These are phyloP conservation scores for Tetratostichococcus sp. DNA, from an alignment of 139 green algal species.

Conservation along the genomic window DNA sequence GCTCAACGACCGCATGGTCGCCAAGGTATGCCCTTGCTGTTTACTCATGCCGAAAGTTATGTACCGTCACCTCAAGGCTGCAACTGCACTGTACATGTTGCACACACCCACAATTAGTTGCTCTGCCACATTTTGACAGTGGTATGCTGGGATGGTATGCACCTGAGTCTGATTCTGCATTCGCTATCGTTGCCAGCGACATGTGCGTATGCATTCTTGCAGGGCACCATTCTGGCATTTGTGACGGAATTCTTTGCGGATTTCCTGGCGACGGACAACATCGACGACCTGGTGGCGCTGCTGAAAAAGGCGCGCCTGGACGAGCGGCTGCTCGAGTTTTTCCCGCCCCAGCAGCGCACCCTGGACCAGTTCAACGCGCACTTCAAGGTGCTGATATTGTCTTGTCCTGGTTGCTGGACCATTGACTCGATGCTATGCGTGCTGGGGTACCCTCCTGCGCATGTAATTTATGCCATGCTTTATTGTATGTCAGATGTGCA, in stretches of 20 bases:
- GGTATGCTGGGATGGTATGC: too few relatives aligned
- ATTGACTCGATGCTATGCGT: not conserved
- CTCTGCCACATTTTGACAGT: too few relatives aligned
- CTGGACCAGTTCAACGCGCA: slow-evolving; percentile 68
- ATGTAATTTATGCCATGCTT: not conserved
- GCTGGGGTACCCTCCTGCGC: not conserved
- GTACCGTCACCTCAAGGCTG: too few relatives aligned
- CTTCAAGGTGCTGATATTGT: slow-evolving; percentile 56
- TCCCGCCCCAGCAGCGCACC: slow-evolving; percentile 80
- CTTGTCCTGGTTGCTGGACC: too few relatives aligned
- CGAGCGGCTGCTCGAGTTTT: slow-evolving; percentile 83
- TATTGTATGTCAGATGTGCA: too few relatives aligned
- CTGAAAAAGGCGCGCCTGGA: slow-evolving; percentile 74
- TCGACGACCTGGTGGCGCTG: slow-evolving; percentile 69
- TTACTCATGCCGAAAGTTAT: too few relatives aligned
- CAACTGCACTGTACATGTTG: too few relatives aligned
- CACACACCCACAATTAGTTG: too few relatives aligned
- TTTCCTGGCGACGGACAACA: slow-evolving; percentile 59
- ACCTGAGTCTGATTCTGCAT: too few relatives aligned
- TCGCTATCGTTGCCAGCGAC: too few relatives aligned
- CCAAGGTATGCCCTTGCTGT: slow-evolving; percentile 42
- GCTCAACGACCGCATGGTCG: slow-evolving; percentile 85
- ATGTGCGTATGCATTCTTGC: too few relatives aligned
- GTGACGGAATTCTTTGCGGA: slow-evolving; percentile 86
- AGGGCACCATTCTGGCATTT: slow-evolving; percentile 77